A percentile compares a stretch with the other conserved stretches of the same genome.
Conservation (phyloP, 768 basidiomycete genomes). For the Suillus bovinus region DNA sequence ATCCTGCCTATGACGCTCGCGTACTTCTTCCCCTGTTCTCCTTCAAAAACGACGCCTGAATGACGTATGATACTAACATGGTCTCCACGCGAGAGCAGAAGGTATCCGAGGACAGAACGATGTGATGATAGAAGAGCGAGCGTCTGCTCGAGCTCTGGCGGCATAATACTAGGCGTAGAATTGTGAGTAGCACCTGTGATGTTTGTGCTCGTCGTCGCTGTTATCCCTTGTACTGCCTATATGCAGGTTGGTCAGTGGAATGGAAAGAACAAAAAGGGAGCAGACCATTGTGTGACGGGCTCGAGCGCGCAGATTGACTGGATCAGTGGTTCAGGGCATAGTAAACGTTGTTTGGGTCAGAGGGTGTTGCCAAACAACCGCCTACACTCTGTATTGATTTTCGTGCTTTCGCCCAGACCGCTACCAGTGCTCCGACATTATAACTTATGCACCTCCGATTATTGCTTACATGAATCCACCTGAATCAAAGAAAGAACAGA, state of each 20-base stretch:
- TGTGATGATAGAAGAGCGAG: constrained; percentile 76
- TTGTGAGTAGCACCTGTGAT: constrained; percentile 10
- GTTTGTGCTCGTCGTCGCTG: constrained; percentile 18
- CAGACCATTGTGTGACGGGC: constrained; percentile 1
- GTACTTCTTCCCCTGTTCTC: constrained; percentile 78
- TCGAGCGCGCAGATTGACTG: background rate
- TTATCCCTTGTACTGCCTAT: constrained; percentile 13
- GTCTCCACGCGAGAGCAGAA: constrained; percentile 74
- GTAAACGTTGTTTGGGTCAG: constrained; percentile 3
- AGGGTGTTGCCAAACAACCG: constrained; percentile 5
- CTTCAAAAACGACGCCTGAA: constrained; percentile 83
- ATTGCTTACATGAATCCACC: background rate
- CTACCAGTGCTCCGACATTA: background rate
- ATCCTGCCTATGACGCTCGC: constrained; percentile 72
- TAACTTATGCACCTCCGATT: background rate
- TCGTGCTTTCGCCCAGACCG: background rate
- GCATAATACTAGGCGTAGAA: constrained; percentile 43
- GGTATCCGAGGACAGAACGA: constrained; percentile 83
- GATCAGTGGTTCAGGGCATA: background rate
- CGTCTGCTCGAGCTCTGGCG: constrained; percentile 84
- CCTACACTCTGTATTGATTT: background rate
- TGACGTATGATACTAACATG: constrained; percentile 81
- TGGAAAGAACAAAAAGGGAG: too few species aligned
- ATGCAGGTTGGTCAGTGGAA: background rate
- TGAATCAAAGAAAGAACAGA: background rate